phyloP scores from a whole-genome alignment of 116 monocot species.

The Posidonia oceanica region DNA sequence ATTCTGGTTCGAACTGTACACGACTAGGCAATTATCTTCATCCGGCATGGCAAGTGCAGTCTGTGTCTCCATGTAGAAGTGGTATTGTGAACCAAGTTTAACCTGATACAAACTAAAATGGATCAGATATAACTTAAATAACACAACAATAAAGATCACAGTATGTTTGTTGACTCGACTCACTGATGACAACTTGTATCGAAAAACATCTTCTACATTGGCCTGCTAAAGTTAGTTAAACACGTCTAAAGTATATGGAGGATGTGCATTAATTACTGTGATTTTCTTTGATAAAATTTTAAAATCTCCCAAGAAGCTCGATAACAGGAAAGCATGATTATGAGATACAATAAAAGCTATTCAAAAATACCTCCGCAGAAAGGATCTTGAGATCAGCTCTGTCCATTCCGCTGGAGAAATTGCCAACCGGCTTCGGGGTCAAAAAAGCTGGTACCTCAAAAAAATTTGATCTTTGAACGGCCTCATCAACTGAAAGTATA shows the following conservation, averaged over 20 bases:
- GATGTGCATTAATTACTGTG: too few species aligned
- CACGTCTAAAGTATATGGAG: too few species aligned
- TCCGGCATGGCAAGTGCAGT: conserved; percentile 79
- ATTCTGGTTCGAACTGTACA: conserved; percentile 62
- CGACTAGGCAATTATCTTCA: conserved; percentile 78
- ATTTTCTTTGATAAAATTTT: too few species aligned
- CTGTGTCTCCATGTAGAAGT: conserved; percentile 92
- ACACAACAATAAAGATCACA: too few species aligned
- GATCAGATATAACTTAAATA: neutral
- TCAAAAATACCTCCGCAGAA: conserved; percentile 44
- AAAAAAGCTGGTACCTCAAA: conserved; percentile 39
- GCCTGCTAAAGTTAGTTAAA: too few species aligned
- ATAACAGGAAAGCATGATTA: too few species aligned
- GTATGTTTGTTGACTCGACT: too few species aligned
- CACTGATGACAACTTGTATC: too few species aligned
- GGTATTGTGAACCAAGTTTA: conserved; percentile 66
- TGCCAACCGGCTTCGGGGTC: conserved; percentile 39
- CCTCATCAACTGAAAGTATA: conserved; percentile 75
- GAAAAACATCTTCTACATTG: too few species aligned
- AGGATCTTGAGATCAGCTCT: conserved; percentile 79
- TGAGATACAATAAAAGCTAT: too few species aligned
- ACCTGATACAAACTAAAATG: conserved; percentile 26
- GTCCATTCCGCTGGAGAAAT: conserved; percentile 61
- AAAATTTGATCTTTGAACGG: conserved; percentile 52
- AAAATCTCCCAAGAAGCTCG: too few species aligned